Conservation (phyloP, 2,329 filamentous ascomycete species). For the Aureobasidium subglaciale region DNA sequence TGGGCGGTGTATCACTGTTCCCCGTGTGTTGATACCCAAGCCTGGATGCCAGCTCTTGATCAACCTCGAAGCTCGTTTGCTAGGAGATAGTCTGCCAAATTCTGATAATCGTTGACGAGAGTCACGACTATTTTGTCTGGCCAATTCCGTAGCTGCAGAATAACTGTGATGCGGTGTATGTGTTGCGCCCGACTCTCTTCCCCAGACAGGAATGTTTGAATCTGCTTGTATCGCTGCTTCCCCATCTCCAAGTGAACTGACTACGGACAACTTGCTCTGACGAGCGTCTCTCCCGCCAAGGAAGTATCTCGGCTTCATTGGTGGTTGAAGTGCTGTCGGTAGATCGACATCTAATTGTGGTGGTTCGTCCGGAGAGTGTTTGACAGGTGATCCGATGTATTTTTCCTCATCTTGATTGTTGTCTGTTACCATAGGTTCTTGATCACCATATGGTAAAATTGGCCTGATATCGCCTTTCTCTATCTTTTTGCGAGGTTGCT, state of each 20-base stretch:
- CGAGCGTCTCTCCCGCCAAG: not conserved
- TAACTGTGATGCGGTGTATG: constrained; percentile 38
- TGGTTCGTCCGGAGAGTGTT: constrained; percentile 26
- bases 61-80: constrained; percentile 25
- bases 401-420: constrained; percentile 7
- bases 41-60: constrained; percentile 17
- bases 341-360: constrained; percentile 34
- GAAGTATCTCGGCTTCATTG: not conserved
- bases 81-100: constrained; percentile 25
- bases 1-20: constrained; percentile 25
- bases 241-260: constrained; percentile 34
- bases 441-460: constrained; percentile 22
- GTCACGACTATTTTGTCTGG: constrained; percentile 15
- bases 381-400: not conserved
- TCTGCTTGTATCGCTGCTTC: constrained; percentile 34
- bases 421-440: not conserved
- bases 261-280: constrained; percentile 22
- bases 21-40: not conserved
- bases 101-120: constrained; percentile 25
- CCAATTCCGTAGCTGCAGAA: constrained; percentile 35
- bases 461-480: constrained; percentile 34
- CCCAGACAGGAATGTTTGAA: constrained; percentile 34
- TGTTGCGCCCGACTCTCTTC: constrained; percentile 29
- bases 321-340: constrained; percentile 19
- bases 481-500: constrained; percentile 16